These are phyloP conservation scores for Misopates orontium DNA, from an alignment of 257 asterid species.

Conservation along the genomic window DNA sequence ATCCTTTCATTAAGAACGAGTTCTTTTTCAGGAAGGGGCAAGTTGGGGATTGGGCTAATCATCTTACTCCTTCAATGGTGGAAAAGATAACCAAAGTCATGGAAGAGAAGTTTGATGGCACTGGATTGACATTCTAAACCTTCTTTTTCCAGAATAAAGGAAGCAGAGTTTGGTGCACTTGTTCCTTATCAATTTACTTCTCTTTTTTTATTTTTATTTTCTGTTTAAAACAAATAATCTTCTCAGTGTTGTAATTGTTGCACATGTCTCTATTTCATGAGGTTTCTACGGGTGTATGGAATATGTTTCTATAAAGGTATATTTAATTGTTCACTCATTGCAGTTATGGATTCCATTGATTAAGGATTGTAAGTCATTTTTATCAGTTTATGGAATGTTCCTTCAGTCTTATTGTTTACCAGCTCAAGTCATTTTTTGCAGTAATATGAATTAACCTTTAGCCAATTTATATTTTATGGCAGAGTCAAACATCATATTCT, in stretches of 20 bases:
- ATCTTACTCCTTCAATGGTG: conserved; percentile 22
- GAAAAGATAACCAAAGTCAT: conserved; percentile 11
- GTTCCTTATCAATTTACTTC: not conserved
- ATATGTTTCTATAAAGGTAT: no score
- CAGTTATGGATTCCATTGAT: not conserved
- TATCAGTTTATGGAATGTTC: no score
- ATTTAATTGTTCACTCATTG: no score
- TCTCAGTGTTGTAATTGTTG: no score
- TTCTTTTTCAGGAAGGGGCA: conserved; percentile 18
- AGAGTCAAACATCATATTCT: no score
- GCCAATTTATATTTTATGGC: no score
- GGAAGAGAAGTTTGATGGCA: conserved; percentile 14
- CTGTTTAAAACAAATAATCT: no score
- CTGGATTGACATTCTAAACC: conserved; percentile 14
- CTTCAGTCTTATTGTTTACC: not conserved
- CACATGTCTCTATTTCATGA: not conserved
- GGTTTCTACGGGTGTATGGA: not conserved
- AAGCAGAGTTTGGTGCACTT: conserved; percentile 1
- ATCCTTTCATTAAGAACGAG: conserved; percentile 12
- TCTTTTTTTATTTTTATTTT: no score
- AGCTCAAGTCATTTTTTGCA: not conserved
- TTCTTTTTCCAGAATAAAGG: not conserved
- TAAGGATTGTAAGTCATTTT: not conserved
- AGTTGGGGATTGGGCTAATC: conserved; percentile 23
- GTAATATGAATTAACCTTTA: no score